Conservation (phyloP, 148 eudicot species). For the Arbutus unedo region DNA sequence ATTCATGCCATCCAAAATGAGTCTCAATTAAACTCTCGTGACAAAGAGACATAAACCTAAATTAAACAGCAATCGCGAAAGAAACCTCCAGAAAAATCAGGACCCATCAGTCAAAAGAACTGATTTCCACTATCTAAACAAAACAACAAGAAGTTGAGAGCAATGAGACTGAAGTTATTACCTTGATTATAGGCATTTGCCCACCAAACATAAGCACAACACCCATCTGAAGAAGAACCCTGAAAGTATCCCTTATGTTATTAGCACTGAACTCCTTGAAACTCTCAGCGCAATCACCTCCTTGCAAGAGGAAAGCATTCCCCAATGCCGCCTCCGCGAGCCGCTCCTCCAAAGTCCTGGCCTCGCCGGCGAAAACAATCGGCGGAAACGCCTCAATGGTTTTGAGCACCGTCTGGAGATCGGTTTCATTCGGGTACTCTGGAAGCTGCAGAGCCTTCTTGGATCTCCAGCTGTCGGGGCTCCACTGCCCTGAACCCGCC, state of each 20-base stretch:
- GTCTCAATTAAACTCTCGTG: no score
- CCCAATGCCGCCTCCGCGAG: conserved; percentile 67
- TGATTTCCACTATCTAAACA: neutral
- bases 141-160: neutral
- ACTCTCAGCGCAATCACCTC: conserved; percentile 35
- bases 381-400: conserved; percentile 59
- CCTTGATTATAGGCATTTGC: conserved; percentile 11
- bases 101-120: neutral
- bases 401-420: conserved; percentile 43
- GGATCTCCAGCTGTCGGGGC: conserved; percentile 47
- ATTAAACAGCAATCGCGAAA: no score
- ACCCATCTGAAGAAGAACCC: conserved; percentile 8
- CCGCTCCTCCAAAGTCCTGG: conserved; percentile 53
- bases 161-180: neutral
- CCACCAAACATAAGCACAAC: conserved; percentile 13
- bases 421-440: conserved; percentile 46
- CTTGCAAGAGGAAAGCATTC: conserved; percentile 62
- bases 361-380: conserved; percentile 70
- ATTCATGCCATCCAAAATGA: no score
- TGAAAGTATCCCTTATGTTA: conserved; percentile 7
- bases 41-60: neutral
- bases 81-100: neutral
- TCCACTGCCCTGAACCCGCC: conserved; percentile 33
- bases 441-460: conserved; percentile 57
- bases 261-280: conserved; percentile 8